phyloP scores from a whole-genome alignment of 352 stramenopile genomes.

The Pseudoperonospora humuli region DNA sequence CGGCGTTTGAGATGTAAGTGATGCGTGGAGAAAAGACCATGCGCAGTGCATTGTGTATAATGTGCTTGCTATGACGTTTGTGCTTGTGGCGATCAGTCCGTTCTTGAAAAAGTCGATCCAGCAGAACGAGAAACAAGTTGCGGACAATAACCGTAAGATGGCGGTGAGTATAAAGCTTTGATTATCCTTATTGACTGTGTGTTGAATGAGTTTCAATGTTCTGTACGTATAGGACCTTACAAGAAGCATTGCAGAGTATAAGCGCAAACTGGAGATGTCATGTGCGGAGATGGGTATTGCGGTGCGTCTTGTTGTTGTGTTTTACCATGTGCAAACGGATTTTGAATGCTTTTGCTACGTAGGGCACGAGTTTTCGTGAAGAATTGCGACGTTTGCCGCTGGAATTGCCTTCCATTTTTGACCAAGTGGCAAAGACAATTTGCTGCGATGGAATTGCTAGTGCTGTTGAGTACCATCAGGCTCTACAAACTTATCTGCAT shows the following conservation, averaged over 20 bases:
- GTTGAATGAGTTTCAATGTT: conserved; percentile 1
- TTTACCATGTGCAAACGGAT: conserved; percentile 1
- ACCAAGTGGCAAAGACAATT: conserved; percentile 32
- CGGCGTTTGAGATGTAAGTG: conserved; percentile 65
- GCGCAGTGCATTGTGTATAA: neutral
- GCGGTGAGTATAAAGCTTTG: conserved; percentile 24
- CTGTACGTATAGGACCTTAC: conserved; percentile 37
- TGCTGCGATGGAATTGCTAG: conserved; percentile 31
- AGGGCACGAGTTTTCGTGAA: conserved; percentile 54
- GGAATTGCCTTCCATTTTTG: conserved; percentile 50
- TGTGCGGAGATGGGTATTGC: conserved; percentile 58
- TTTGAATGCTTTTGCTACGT: neutral
- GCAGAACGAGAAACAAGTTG: conserved; percentile 75
- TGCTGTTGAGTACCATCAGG: conserved; percentile 52
- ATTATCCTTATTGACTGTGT: neutral
- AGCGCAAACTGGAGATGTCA: conserved; percentile 48
- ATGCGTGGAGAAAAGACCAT: neutral
- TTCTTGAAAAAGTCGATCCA: conserved; percentile 71
- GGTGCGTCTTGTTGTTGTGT: conserved; percentile 14
- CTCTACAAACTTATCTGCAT: conserved; percentile 60
- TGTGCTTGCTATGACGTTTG: neutral
- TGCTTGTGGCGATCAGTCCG: conserved; percentile 31
- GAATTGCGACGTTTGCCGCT: conserved; percentile 51
- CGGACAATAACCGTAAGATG: conserved; percentile 75
- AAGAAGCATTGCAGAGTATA: conserved; percentile 68